Base-by-base conservation (phyloP, 441 rosid species). In the Daphne laureola region DNA sequence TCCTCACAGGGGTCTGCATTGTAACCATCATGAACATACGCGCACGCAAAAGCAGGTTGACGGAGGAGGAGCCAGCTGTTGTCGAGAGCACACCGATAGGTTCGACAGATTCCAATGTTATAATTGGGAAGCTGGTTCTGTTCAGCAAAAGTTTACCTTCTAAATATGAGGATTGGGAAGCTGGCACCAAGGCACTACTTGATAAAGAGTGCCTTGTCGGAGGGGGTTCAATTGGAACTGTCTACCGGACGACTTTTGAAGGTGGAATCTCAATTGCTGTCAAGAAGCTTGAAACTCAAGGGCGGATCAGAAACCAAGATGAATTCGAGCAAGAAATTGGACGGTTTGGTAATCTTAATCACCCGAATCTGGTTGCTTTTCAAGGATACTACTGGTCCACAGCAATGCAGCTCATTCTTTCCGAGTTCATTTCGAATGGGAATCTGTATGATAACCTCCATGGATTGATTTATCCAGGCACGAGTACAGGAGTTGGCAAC, bases 381-480 rank as follows among this genome's bases (percentile, higher is more conserved):
- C 98, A 84, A 65, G 98, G 96, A 54, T 86, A 84, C 58, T 91
- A 91, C 73, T 88, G 95, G 81, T 91, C 98, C 23, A 59, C 87
- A 5, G 66, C 91, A 44, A 82, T 84, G 93, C 90, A 82, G 74
- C 64, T 91, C 58, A 76, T 91, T 65, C 66, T 91, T 54, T 78
- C 93, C 2, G 96, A 88, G 41, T 91, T 75, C 49, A 67, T 79
- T 55, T 61, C 84, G 2, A 86, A 86, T 0, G 95, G 98, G 55
- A 88, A 78, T 65, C 80, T 91, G 45, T 88, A 80, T 50, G 89
- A 91, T 58, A 84, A 88, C 67, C 76, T 91, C 25, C 93, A 88
- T 18, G 71, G 80, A 54, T 68, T 67, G 49, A 62, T 62, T 48
- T 69, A 65, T 71, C 82, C 86, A 0, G 82, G 95, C 38, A 70